A percentile compares a stretch with the other conserved stretches of the same genome.
phyloP scores from a whole-genome alignment of 768 basidiomycete genomes.

The Leccinum sublutescens region DNA sequence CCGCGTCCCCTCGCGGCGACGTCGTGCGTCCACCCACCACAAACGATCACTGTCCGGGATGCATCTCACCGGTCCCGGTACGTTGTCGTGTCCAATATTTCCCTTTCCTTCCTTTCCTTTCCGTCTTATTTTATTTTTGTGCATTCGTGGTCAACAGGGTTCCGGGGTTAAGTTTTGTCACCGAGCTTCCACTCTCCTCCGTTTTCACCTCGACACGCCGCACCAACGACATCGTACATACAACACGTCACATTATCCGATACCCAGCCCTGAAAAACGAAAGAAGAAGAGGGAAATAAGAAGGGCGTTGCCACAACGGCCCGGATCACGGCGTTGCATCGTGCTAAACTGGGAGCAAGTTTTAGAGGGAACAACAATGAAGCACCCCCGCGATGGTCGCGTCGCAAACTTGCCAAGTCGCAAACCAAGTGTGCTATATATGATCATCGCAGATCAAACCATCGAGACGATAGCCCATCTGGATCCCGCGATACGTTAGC shows the following conservation, averaged over 20 bases:
- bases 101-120: background rate
- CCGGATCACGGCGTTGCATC: background rate
- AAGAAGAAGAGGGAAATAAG: background rate
- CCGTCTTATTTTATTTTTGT: background rate
- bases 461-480: conserved; percentile 2
- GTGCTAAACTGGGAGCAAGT: background rate
- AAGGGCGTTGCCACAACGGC: background rate
- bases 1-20: conserved; percentile 3
- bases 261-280: background rate
- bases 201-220: background rate
- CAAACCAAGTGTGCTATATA: background rate
- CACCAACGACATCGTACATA: background rate
- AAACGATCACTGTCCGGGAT: background rate
- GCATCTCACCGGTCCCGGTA: background rate
- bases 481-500: background rate
- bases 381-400: background rate
- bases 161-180: background rate
- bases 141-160: background rate
- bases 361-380: background rate
- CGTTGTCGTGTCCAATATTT: background rate
- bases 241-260: background rate
- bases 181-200: background rate
- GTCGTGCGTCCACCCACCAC: background rate
- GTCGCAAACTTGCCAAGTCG: background rate
- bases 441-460: conserved; percentile 23